These are phyloP conservation scores for Ilyonectria sp. DNA, from an alignment of 2,329 filamentous ascomycete species.

Conservation along the genomic window DNA sequence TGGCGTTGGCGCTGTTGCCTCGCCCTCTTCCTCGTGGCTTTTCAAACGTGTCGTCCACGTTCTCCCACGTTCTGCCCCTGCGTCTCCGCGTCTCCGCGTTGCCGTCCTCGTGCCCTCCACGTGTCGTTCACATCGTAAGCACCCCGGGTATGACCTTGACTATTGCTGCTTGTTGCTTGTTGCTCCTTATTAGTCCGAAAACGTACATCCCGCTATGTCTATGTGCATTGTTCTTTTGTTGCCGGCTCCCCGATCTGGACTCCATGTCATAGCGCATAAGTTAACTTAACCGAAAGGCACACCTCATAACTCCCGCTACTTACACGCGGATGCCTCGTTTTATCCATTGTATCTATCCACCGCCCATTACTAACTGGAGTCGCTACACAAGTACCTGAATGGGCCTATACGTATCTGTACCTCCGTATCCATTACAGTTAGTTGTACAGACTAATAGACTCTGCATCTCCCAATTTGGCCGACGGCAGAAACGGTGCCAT, in stretches of 20 bases:
- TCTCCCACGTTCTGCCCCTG: constrained; percentile 31
- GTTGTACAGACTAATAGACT: neutral
- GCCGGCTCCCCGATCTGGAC: neutral
- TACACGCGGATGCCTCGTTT: constrained; percentile 10
- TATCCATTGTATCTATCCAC: neutral
- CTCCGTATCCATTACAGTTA: neutral
- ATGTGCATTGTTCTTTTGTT: neutral
- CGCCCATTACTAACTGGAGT: neutral
- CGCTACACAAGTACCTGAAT: neutral
- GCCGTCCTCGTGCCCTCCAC: constrained; percentile 43
- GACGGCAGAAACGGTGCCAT: neutral
- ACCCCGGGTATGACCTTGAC: constrained; percentile 14
- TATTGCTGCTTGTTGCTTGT: neutral
- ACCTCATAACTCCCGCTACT: neutral
- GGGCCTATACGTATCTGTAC: neutral
- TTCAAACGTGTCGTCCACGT: constrained; percentile 37
- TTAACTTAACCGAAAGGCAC: neutral
- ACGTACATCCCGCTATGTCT: constrained; percentile 8
- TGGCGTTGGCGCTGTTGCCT: constrained; percentile 15
- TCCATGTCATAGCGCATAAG: constrained; percentile 8
- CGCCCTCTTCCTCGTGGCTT: constrained; percentile 12
- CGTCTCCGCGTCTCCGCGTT: constrained; percentile 29
- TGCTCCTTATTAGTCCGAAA: constrained; percentile 16
- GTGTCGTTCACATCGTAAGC: constrained; percentile 32
- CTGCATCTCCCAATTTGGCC: neutral